These are phyloP conservation scores for Pichia norvegensis DNA, from an alignment of 1,139 yeast species.

Conservation along the genomic window DNA sequence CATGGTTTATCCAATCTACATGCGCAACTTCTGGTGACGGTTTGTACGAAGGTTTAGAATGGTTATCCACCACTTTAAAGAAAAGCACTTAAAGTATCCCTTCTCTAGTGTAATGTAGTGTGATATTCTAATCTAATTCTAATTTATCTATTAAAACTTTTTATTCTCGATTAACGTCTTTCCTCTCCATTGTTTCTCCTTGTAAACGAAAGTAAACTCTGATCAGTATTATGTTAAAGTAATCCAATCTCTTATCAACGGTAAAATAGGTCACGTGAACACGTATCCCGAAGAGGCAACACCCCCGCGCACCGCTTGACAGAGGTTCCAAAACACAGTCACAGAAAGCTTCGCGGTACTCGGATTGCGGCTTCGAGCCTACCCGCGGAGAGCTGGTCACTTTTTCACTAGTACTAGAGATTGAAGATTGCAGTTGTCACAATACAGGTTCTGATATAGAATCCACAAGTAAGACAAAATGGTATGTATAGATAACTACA, in stretches of 20 bases:
- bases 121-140: neutral
- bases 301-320: constrained; percentile 5
- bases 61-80: constrained; percentile 82
- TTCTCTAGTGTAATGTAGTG: neutral
- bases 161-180: neutral
- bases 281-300: neutral
- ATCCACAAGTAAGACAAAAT: constrained; percentile 8
- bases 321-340: constrained; percentile 1
- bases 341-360: neutral
- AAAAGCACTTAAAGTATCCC: constrained; percentile 31
- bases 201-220: no score
- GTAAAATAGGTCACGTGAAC: neutral
- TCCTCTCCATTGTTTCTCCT: no score
- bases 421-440: neutral
- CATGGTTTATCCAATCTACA: constrained; percentile 86
- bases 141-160: neutral
- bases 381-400: neutral
- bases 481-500: constrained; percentile 8
- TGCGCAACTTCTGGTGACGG: constrained; percentile 92
- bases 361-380: neutral
- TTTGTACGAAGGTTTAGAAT: constrained; percentile 82
- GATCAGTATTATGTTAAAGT: no score
- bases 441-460: no score
- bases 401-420: neutral
- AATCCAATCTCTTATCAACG: no score